phyloP scores from a whole-genome alignment of 192 early-diverging fungal genomes.

The Entomortierella lignicola region DNA sequence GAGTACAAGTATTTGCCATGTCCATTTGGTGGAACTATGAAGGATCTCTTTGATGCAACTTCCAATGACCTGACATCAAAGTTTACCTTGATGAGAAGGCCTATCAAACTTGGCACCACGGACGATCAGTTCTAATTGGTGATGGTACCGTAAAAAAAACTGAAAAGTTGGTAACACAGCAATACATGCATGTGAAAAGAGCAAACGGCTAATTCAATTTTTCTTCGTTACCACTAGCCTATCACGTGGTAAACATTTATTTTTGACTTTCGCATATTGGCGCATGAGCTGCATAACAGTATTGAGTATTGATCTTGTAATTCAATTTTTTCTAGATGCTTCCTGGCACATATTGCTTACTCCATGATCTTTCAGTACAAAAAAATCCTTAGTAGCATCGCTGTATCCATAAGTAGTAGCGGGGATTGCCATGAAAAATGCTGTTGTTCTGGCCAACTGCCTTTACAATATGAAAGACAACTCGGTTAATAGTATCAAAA shows the following conservation, averaged over 20 bases:
- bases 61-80: neutral
- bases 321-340: too few species aligned
- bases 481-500: neutral
- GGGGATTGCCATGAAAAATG: neutral
- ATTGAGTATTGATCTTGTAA: too few species aligned
- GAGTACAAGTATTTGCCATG: neutral
- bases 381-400: too few species aligned
- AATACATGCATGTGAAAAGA: too few species aligned
- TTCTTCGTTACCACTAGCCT: too few species aligned
- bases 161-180: too few species aligned
- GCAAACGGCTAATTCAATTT: too few species aligned
- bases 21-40: neutral
- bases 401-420: neutral
- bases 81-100: neutral
- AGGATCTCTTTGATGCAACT: neutral
- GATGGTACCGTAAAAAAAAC: neutral
- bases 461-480: neutral
- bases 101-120: neutral
- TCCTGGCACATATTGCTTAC: too few species aligned
- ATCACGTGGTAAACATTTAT: too few species aligned
- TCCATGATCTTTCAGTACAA: too few species aligned
- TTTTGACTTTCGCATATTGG: too few species aligned
- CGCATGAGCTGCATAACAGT: too few species aligned
- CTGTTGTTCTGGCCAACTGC: neutral
- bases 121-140: neutral